These are phyloP conservation scores for Tubosaeta sp. DNA, from an alignment of 768 basidiomycete species.

Conservation along the genomic window DNA sequence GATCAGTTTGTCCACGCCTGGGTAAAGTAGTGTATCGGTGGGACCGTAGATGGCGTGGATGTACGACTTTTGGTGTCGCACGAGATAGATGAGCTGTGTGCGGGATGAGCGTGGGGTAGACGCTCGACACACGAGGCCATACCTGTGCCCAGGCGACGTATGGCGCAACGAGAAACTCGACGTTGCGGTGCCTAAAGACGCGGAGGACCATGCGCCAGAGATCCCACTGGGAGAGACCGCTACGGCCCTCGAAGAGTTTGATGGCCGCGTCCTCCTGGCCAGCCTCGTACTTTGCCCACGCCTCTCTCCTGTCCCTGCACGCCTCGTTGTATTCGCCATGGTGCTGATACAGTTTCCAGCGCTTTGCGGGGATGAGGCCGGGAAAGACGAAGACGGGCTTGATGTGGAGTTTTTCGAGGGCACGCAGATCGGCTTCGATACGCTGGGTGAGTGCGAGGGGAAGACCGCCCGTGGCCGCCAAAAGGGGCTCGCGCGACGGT, in stretches of 20 bases:
- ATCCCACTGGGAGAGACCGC: slow-evolving; percentile 77
- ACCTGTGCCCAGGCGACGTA: slow-evolving; percentile 97
- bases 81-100: slow-evolving; percentile 84
- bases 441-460: slow-evolving; percentile 83
- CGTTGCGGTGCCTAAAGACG: slow-evolving; percentile 90
- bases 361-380: slow-evolving; percentile 75
- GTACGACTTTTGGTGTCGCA: slow-evolving; percentile 89
- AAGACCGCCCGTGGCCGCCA: slow-evolving; percentile 92
- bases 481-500: slow-evolving; percentile 80
- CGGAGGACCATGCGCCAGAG: slow-evolving; percentile 91
- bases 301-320: slow-evolving; percentile 73
- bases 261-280: slow-evolving; percentile 89
- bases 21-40: slow-evolving; percentile 86
- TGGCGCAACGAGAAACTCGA: slow-evolving; percentile 95
- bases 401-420: slow-evolving; percentile 87
- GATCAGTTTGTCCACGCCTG: slow-evolving; percentile 85
- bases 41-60: slow-evolving; percentile 93
- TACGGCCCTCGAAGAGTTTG: slow-evolving; percentile 74
- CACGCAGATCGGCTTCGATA: slow-evolving; percentile 88
- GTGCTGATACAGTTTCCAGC: slow-evolving; percentile 54
- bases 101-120: slow-evolving; percentile 5
- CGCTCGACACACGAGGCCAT: slow-evolving; percentile 29
- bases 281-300: slow-evolving; percentile 91
- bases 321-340: slow-evolving; percentile 58
- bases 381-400: slow-evolving; percentile 99